These are phyloP conservation scores for Salix dunnii DNA, from an alignment of 345 rosid genomes.

Conservation along the genomic window DNA sequence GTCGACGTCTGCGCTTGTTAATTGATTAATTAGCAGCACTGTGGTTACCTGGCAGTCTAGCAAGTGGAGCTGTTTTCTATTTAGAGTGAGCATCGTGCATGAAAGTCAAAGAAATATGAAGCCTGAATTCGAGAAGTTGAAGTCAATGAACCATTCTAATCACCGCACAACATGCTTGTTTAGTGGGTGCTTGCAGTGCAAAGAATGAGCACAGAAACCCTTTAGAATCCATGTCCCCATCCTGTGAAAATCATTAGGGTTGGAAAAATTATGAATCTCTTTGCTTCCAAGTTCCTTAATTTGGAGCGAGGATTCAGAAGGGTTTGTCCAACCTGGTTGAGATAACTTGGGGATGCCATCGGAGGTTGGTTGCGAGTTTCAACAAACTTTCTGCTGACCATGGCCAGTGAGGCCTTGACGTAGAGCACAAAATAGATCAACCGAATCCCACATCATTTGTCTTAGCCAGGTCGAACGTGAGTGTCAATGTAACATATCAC, in stretches of 20 bases:
- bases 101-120: neutral
- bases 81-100: neutral
- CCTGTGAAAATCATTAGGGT: neutral
- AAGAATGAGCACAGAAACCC: neutral
- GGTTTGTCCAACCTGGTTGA: neutral
- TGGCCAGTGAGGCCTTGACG: slow-evolving; percentile 12
- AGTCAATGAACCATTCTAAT: neutral
- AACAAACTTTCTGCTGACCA: neutral
- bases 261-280: neutral
- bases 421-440: slow-evolving; percentile 14
- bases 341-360: neutral
- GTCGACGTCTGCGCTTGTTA: neutral
- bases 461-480: slow-evolving; percentile 26
- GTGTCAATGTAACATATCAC: slow-evolving; percentile 28
- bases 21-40: neutral
- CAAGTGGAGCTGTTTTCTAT: neutral
- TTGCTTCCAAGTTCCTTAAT: slow-evolving; percentile 21
- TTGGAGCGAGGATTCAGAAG: slow-evolving; percentile 13
- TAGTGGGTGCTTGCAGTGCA: neutral
- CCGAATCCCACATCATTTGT: slow-evolving; percentile 20
- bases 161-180: neutral
- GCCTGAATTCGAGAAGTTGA: neutral
- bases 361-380: slow-evolving; percentile 7
- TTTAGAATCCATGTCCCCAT: neutral
- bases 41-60: neutral